Percentiles rank a stretch among this genome's conserved stretches.
These are phyloP conservation scores for Heliocybe sulcata DNA, from an alignment of 1,284 basidiomycete species.

Conservation along the genomic window DNA sequence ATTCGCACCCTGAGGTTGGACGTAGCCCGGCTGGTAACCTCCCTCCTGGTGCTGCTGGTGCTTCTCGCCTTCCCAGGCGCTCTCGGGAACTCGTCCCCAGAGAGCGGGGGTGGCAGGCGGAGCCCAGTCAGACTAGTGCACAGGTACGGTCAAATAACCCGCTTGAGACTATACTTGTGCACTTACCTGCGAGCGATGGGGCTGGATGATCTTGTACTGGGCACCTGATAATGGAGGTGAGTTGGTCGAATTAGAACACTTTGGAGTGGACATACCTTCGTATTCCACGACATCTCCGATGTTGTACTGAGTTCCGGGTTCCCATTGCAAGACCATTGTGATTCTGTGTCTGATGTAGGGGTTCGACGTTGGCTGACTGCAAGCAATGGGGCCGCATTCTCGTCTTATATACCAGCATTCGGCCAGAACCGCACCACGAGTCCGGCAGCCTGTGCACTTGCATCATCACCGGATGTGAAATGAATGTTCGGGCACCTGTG, in stretches of 20 bases:
- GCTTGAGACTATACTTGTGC: background rate
- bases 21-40: slow-evolving; percentile 20
- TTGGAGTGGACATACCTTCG: slow-evolving; percentile 32
- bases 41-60: slow-evolving; percentile 14
- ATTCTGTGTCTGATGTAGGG: background rate
- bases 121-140: slow-evolving; percentile 53
- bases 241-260: background rate
- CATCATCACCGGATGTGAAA: background rate
- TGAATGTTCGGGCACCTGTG: background rate
- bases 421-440: background rate
- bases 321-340: slow-evolving; percentile 42
- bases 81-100: slow-evolving; percentile 48
- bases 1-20: slow-evolving; percentile 12
- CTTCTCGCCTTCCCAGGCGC: slow-evolving; percentile 16
- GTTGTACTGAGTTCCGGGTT: slow-evolving; percentile 57
- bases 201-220: slow-evolving; percentile 63
- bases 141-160: background rate
- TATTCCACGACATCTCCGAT: slow-evolving; percentile 49
- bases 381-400: background rate
- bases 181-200: slow-evolving; percentile 58
- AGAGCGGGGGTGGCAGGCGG: slow-evolving; percentile 55
- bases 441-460: background rate
- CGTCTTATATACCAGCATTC: background rate
- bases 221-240: slow-evolving; percentile 29
- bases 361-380: too few species aligned